phyloP scores from a whole-genome alignment of 2,329 filamentous ascomycete genomes.

The Cordyceps javanica region DNA sequence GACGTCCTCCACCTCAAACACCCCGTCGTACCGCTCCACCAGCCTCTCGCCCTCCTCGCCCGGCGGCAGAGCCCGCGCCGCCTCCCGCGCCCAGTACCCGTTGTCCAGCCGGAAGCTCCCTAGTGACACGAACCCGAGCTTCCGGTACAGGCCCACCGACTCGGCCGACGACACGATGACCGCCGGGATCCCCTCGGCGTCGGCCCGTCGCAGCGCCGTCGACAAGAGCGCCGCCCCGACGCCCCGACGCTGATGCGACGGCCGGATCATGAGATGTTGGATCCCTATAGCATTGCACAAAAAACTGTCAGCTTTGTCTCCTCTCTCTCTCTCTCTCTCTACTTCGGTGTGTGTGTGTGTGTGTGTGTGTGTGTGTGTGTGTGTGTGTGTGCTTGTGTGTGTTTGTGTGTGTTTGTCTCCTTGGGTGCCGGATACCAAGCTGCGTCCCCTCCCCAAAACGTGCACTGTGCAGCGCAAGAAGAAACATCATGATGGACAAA shows the following conservation, averaged over 20 bases:
- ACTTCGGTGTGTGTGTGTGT: no score
- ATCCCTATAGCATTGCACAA: constrained; percentile 14
- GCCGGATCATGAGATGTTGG: constrained; percentile 20
- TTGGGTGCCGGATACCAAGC: no score
- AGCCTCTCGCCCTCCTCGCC: constrained; percentile 9
- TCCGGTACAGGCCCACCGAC: constrained; percentile 16
- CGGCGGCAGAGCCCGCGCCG: constrained; percentile 14
- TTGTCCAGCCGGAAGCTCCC: constrained; percentile 18
- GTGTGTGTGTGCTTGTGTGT: no score
- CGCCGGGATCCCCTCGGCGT: constrained; percentile 11
- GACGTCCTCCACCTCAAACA: constrained; percentile 17
- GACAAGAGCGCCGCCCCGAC: constrained; percentile 16
- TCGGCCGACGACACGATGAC: constrained; percentile 19
- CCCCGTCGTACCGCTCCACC: constrained; percentile 14
- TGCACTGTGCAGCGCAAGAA: background rate
- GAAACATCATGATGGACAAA: background rate
- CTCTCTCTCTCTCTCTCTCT: background rate
- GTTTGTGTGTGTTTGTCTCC: no score
- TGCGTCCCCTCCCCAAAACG: background rate
- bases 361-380: no score
- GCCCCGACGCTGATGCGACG: constrained; percentile 18
- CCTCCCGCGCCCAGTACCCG: constrained; percentile 15
- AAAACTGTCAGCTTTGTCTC: background rate
- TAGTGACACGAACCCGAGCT: constrained; percentile 16
- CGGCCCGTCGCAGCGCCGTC: constrained; percentile 10